Base-by-base conservation (phyloP, 2,329 filamentous ascomycete genomes). In the Aureobasidium mangrovei region DNA sequence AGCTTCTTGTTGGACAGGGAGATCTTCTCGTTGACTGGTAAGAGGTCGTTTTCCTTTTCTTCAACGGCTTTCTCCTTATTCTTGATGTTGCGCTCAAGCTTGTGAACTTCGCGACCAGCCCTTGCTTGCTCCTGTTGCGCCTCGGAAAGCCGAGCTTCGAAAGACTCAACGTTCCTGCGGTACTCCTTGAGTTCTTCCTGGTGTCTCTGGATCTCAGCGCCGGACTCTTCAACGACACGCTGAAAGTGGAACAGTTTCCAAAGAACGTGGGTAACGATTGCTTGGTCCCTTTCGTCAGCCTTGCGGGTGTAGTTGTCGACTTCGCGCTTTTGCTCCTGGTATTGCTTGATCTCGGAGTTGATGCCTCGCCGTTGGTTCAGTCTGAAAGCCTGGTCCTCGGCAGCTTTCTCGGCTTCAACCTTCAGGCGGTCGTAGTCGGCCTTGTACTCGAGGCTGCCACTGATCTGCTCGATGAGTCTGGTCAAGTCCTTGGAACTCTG, bases 191-290 rank as follows among this genome's bases (percentile, higher is more conserved):
- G 77, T 62, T 97, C 91, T 65, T 95, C 89, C 64, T 97, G 91
- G 63, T 96, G 90, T 62, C 88, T 89, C 63, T 91, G 85, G 56
- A 98, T 98, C 63, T 93, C 85, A 42, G 83, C 83, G 61, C 86
- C 91, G 27, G 93, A 95, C 62, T 91, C 86, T 62, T 96, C 88
- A 75, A 98, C 96, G 31, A 90, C 81, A 56, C 85, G 86, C 69
- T 98, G 91, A 67, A 95, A 94, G 65, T 95, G 90, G 68, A 89
- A 97, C 1, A 98, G 77, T 71, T 96, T 97, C 91, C 91, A 98
- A 10, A 98, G 75, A 33, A 94, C 91, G 61, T 97, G 91, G 1
- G 86, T 91, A 54, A 97, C 88, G 55, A 96, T 86, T 6, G 91
- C 93, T 53, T 88, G 81, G 67, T 98, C 91, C 47, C 88, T 84